phyloP scores from a whole-genome alignment of 2,329 filamentous ascomycete species.

The Tetracladium maxilliforme region DNA sequence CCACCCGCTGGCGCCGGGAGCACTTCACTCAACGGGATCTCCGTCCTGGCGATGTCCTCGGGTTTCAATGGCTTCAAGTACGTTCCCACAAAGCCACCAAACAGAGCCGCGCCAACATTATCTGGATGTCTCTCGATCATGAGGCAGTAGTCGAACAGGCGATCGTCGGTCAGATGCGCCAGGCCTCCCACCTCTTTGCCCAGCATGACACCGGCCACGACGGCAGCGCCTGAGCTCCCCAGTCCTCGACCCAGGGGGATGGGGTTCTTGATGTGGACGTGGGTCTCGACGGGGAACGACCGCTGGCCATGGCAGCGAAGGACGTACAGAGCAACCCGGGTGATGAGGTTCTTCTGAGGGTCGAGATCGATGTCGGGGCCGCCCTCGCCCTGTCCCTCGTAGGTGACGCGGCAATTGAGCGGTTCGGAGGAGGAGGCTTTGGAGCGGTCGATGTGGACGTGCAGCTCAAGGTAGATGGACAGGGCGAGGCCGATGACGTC shows the following conservation, averaged over 20 bases:
- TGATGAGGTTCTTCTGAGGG: conserved; percentile 83
- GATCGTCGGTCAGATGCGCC: conserved; percentile 58
- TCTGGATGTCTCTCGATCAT: conserved; percentile 95
- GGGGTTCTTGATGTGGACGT: conserved; percentile 89
- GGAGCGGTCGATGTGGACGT: conserved; percentile 58
- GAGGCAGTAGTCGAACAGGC: conserved; percentile 87
- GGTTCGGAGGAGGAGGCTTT: conserved; percentile 38
- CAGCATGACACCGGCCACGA: conserved; percentile 87
- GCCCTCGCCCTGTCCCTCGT: conserved; percentile 68
- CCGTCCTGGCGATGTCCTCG: conserved; percentile 76
- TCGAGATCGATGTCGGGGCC: conserved; percentile 63
- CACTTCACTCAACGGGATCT: conserved; percentile 90
- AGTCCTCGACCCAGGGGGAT: conserved; percentile 87
- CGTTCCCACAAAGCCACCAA: conserved; percentile 91
- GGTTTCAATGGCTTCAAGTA: conserved; percentile 87
- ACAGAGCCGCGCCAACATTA: conserved; percentile 88
- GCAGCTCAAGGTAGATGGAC: conserved; percentile 83
- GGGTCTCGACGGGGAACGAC: conserved; percentile 70
- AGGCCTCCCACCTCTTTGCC: conserved; percentile 80
- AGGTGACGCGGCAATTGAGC: conserved; percentile 80
- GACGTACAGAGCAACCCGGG: conserved; percentile 85
- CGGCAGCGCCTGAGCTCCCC: conserved; percentile 89
- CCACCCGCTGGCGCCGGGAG: conserved; percentile 82
- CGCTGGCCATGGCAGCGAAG: conserved; percentile 82
- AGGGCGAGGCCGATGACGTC: conserved; percentile 94